These are phyloP conservation scores for Diddensiella transvaalensis DNA, from an alignment of 805 yeast genomes.

Conservation along the genomic window DNA sequence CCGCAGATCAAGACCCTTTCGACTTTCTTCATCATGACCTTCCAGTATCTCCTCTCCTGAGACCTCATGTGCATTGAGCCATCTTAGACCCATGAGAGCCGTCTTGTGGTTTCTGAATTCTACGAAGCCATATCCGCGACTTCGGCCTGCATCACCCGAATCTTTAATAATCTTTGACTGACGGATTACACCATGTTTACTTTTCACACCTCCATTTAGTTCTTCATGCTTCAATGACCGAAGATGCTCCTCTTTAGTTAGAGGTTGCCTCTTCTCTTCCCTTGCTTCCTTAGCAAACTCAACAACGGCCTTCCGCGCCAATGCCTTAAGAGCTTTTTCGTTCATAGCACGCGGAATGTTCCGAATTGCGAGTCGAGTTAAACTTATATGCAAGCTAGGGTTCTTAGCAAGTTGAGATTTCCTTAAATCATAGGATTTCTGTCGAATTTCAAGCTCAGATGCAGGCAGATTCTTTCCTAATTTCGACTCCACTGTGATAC, in stretches of 20 bases:
- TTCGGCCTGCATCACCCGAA: conserved; percentile 79
- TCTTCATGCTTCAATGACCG: conserved; percentile 70
- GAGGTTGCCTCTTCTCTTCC: conserved; percentile 68
- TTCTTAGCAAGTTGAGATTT: conserved; percentile 87
- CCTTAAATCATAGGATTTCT: conserved; percentile 78
- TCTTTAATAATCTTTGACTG: conserved; percentile 94
- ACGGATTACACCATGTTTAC: conserved; percentile 83
- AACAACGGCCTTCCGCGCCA: conserved; percentile 92
- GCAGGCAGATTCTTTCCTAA: conserved; percentile 64
- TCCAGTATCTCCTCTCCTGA: conserved; percentile 56
- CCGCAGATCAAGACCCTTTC: conserved; percentile 19
- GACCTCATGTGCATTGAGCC: conserved; percentile 93
- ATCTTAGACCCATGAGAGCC: conserved; percentile 94
- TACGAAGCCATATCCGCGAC: conserved; percentile 95
- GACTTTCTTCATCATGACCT: conserved; percentile 25
- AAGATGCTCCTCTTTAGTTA: conserved; percentile 81
- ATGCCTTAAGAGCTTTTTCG: conserved; percentile 80
- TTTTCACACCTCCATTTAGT: conserved; percentile 36
- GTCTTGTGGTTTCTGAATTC: conserved; percentile 88
- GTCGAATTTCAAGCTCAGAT: conserved; percentile 81
- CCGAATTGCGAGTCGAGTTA: conserved; percentile 92
- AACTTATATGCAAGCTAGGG: conserved; percentile 86
- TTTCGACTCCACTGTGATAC: conserved; percentile 76
- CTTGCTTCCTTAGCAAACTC: conserved; percentile 89
- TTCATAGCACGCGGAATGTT: conserved; percentile 91